Conservation (phyloP, 805 yeast species). For the Wickerhamiella hasegawae region DNA sequence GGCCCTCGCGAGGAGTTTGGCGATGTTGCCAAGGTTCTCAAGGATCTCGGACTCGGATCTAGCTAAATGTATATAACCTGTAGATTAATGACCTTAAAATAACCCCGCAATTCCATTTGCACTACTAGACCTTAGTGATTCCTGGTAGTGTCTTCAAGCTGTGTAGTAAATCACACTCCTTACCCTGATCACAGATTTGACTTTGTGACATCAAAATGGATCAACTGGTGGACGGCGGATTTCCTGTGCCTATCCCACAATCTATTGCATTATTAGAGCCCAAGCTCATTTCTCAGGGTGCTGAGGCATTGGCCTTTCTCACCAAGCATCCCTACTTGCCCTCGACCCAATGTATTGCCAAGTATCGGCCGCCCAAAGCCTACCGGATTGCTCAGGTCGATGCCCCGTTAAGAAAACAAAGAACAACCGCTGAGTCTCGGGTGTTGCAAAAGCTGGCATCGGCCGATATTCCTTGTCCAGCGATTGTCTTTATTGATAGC, state of each 20-base stretch:
- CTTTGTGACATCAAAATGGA: neutral
- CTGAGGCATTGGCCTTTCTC: conserved; percentile 15
- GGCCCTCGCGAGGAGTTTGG: conserved; percentile 80
- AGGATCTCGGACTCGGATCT: conserved; percentile 70
- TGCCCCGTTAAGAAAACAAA: conserved; percentile 50
- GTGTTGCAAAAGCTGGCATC: conserved; percentile 40
- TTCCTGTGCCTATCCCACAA: neutral
- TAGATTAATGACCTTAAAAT: neutral
- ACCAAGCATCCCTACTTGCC: conserved; percentile 1
- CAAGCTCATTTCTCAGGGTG: conserved; percentile 15
- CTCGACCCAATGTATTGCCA: conserved; percentile 38
- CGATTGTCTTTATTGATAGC: conserved; percentile 59
- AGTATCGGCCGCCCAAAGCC: conserved; percentile 79
- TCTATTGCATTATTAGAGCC: conserved; percentile 3
- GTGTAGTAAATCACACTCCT: too few relatives aligned
- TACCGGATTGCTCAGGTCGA: conserved; percentile 81
- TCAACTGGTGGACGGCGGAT: neutral
- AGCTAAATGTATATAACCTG: too few relatives aligned
- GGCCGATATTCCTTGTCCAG: conserved; percentile 51
- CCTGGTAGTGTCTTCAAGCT: too few relatives aligned
- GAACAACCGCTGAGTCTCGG: conserved; percentile 77
- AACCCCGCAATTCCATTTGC: too few relatives aligned
- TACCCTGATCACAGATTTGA: too few relatives aligned
- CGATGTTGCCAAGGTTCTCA: conserved; percentile 52
- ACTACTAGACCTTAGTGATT: too few relatives aligned